Conservation (phyloP, 495 filamentous ascomycete species). For the Penicillium cosmopolitanum region DNA sequence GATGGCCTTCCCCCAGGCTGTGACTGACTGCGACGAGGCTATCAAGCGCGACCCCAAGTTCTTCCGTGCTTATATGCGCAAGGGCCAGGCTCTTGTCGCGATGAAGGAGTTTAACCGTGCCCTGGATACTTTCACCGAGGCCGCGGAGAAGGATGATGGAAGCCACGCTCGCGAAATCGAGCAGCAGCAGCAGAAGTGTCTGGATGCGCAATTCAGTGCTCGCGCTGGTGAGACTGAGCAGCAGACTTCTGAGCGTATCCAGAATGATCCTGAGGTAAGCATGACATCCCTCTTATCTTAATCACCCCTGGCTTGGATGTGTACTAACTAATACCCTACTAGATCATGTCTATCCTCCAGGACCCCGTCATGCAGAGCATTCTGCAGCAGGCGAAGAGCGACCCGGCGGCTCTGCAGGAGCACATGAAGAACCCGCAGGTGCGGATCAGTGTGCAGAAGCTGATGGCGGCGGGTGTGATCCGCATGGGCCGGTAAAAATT, state of each 20-base stretch:
- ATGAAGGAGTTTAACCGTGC: slow-evolving; percentile 98
- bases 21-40: slow-evolving; percentile 89
- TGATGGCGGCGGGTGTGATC: slow-evolving; percentile 92
- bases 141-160: slow-evolving; percentile 74
- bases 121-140: slow-evolving; percentile 85
- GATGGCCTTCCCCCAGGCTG: slow-evolving; percentile 89
- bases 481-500: slow-evolving; percentile 64
- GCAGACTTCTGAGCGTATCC: slow-evolving; percentile 89
- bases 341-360: slow-evolving; percentile 89
- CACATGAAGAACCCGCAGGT: slow-evolving; percentile 94
- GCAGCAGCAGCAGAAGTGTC: slow-evolving; percentile 91
- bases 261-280: slow-evolving; percentile 89
- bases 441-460: slow-evolving; percentile 83
- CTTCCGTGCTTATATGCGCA: slow-evolving; percentile 92
- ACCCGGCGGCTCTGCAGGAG: slow-evolving; percentile 88
- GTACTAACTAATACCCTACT: slow-evolving; percentile 36
- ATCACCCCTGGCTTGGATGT: too few species aligned
- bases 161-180: slow-evolving; percentile 89
- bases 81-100: slow-evolving; percentile 88
- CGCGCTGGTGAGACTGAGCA: slow-evolving; percentile 95
- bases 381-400: slow-evolving; percentile 91
- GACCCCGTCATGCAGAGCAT: slow-evolving; percentile 99
- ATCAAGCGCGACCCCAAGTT: slow-evolving; percentile 91
- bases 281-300: background rate
- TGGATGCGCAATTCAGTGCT: slow-evolving; percentile 84